Conservation (phyloP, 2,329 filamentous ascomycete species). For the Paraphoma sp. region DNA sequence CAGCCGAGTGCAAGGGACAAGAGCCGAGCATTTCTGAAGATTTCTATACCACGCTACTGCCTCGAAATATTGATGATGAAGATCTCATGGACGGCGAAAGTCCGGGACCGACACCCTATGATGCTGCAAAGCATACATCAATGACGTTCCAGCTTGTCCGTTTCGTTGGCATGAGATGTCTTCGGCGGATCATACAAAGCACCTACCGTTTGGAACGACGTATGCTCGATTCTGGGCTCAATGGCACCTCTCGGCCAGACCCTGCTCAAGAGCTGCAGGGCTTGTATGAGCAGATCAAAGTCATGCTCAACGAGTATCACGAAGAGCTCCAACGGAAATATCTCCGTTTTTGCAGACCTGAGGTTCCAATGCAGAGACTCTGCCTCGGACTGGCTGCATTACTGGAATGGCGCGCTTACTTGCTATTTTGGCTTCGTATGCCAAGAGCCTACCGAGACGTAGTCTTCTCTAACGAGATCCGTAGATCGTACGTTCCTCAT, state of each 20-base stretch:
- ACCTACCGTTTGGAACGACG: slow-evolving; percentile 47
- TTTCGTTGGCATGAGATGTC: slow-evolving; percentile 40
- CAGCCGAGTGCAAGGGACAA: slow-evolving; percentile 49
- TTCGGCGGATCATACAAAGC: slow-evolving; percentile 45
- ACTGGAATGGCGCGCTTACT: slow-evolving; percentile 46
- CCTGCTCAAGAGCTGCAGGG: slow-evolving; percentile 40
- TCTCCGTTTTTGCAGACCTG: slow-evolving; percentile 38
- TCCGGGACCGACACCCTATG: slow-evolving; percentile 36
- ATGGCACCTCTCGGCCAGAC: slow-evolving; percentile 42
- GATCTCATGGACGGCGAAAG: slow-evolving; percentile 46
- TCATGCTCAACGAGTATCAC: slow-evolving; percentile 44
- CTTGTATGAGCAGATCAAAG: slow-evolving; percentile 46
- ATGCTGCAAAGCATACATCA: slow-evolving; percentile 42
- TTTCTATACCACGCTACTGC: slow-evolving; percentile 46
- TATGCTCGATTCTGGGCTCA: slow-evolving; percentile 43
- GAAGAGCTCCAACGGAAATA: slow-evolving; percentile 42
- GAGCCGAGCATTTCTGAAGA: slow-evolving; percentile 47
- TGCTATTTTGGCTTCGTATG: slow-evolving; percentile 49
- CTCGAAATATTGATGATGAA: slow-evolving; percentile 48
- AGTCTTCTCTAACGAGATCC: slow-evolving; percentile 44
- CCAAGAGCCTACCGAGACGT: slow-evolving; percentile 45
- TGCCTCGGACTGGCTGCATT: slow-evolving; percentile 39
- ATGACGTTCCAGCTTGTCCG: slow-evolving; percentile 47
- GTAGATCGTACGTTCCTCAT: slow-evolving; percentile 37
- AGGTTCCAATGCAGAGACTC: slow-evolving; percentile 40